Evolutionary conservation across 768 basidiomycete species (phyloP).

Genomic region (Exidia glandulosa): DNA sequence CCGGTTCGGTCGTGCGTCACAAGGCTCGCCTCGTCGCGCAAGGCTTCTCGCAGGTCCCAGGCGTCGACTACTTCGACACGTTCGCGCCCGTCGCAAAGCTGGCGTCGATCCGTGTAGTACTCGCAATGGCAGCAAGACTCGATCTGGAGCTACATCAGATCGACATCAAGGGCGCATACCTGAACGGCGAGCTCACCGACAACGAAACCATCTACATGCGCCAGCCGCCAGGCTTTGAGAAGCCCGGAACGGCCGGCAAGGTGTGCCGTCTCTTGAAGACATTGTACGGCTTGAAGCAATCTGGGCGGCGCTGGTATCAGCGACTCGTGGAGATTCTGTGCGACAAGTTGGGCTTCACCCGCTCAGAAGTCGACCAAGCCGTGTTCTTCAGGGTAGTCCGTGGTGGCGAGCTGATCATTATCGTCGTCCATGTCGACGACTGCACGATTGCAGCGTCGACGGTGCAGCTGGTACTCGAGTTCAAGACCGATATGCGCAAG

Average conservation of each 20-base stretch:
- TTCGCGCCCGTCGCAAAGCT: slow-evolving; percentile 17
- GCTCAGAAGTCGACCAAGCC: slow-evolving; percentile 1
- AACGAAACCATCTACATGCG: neutral
- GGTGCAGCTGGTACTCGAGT: slow-evolving; percentile 8
- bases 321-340: slow-evolving; percentile 2
- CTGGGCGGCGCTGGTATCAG: slow-evolving; percentile 4
- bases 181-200: slow-evolving; percentile 2
- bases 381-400: no score
- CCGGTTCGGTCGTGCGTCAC: neutral
- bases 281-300: slow-evolving; percentile 15
- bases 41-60: slow-evolving; percentile 27
- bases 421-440: slow-evolving; percentile 20
- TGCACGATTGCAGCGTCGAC: slow-evolving; percentile 16
- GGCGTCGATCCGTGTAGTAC: slow-evolving; percentile 11
- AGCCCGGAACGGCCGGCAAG: neutral
- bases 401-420: no score
- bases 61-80: slow-evolving; percentile 25
- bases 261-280: slow-evolving; percentile 4
- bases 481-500: slow-evolving; percentile 15
- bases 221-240: neutral
- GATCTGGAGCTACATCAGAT: slow-evolving; percentile 12
- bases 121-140: neutral
- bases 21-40: slow-evolving; percentile 17
- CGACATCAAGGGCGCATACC: slow-evolving; percentile 8
- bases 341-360: slow-evolving; percentile 4